phyloP scores from a whole-genome alignment of 441 rosid species.

The Capsella rubella region DNA sequence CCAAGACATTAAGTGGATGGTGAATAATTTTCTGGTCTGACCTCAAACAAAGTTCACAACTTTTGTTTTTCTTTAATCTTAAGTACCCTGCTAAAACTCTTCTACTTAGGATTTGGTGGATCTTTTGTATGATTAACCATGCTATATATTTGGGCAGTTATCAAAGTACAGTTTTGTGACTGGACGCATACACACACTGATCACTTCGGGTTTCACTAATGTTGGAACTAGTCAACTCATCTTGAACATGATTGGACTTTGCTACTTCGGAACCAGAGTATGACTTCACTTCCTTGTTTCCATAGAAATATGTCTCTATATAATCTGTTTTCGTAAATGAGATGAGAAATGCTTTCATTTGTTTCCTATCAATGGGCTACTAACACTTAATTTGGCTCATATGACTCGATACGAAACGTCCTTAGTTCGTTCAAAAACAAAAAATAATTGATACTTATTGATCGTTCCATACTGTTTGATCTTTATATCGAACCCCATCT shows the following conservation, averaged over 20 bases:
- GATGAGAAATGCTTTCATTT: conserved; percentile 11
- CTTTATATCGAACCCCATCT: conserved; percentile 7
- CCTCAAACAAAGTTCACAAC: background rate
- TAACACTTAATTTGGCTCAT: background rate
- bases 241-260: conserved; percentile 82
- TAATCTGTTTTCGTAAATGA: background rate
- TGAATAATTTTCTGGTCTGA: conserved; percentile 67
- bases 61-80: too few relatives aligned
- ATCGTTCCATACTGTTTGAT: background rate
- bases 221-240: conserved; percentile 51
- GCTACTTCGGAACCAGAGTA: conserved; percentile 85
- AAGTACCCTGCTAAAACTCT: background rate
- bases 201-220: conserved; percentile 87
- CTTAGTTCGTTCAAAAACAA: background rate
- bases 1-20: conserved; percentile 51
- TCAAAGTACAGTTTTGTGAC: conserved; percentile 57
- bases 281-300: conserved; percentile 27
- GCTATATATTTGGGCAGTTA: conserved; percentile 55
- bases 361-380: conserved; percentile 19
- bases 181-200: conserved; percentile 70
- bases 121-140: conserved; percentile 12
- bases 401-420: background rate
- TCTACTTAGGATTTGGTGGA: conserved; percentile 28
- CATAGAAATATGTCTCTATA: background rate
- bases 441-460: too few relatives aligned